Conservation (phyloP, 2,329 filamentous ascomycete genomes). For the Grosmannia huntii region DNA sequence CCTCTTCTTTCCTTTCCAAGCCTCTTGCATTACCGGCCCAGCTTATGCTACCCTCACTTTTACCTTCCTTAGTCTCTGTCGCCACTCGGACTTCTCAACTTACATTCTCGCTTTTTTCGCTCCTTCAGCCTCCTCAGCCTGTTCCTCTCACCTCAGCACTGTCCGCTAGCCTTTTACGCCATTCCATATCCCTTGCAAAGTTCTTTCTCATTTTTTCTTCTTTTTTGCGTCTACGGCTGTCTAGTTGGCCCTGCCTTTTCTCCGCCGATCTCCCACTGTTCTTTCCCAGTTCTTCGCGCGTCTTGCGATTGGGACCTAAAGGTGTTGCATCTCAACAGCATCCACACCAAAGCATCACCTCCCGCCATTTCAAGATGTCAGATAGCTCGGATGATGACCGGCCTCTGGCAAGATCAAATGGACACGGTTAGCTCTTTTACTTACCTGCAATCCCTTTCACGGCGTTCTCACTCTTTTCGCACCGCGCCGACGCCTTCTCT, state of each 20-base stretch:
- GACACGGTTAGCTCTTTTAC: slow-evolving; percentile 47
- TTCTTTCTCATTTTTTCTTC: neutral
- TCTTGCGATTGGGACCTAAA: neutral
- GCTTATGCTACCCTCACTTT: neutral
- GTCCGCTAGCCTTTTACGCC: neutral
- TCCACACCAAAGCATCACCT: neutral
- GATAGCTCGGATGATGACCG: slow-evolving; percentile 66
- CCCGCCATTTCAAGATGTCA: slow-evolving; percentile 26
- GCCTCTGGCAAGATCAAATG: slow-evolving; percentile 60
- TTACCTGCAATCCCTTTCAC: neutral
- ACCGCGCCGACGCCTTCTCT: neutral
- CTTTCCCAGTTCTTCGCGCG: neutral
- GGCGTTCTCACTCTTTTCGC: neutral
- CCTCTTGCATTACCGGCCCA: neutral
- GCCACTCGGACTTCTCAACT: neutral
- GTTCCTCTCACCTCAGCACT: neutral
- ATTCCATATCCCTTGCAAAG: neutral
- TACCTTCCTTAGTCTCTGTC: too few relatives aligned
- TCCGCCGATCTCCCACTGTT: neutral
- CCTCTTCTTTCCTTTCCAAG: neutral
- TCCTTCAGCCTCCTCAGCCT: neutral
- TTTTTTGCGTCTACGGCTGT: neutral
- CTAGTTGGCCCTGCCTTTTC: neutral
- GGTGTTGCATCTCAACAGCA: neutral
- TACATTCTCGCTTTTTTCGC: neutral